Percentiles rank a stretch among this genome's conserved stretches.
Evolutionary conservation across 305 asterid genomes (phyloP).

Genomic region (Solanum aculeatissimum): DNA sequence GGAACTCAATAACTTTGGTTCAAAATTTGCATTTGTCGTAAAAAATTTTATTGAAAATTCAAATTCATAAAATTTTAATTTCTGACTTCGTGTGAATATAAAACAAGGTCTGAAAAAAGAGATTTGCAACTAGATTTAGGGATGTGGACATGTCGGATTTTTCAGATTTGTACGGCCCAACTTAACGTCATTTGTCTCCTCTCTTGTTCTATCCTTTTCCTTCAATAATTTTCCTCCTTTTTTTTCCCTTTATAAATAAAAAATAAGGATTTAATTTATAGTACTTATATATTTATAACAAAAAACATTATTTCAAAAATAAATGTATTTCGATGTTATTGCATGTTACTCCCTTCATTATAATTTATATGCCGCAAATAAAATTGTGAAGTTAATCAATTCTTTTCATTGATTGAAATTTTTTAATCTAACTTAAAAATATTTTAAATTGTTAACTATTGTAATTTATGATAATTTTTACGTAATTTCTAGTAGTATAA

Average conservation of each 20-base stretch:
- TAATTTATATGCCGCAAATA: neutral
- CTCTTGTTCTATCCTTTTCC: neutral
- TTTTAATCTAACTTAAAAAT: neutral
- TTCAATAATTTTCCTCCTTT: neutral
- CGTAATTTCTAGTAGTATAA: no score
- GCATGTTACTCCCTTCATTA: neutral
- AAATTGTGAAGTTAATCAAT: neutral
- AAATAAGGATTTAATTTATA: neutral
- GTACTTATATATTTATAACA: neutral
- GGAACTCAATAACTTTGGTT: neutral
- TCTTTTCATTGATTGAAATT: neutral
- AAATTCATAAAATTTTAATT: neutral
- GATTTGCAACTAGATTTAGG: constrained; percentile 13
- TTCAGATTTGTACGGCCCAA: neutral
- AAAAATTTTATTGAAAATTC: neutral
- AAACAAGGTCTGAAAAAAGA: neutral
- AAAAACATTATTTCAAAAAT: neutral
- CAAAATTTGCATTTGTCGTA: neutral
- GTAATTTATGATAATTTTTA: neutral
- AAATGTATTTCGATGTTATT: neutral
- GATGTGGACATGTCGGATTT: constrained; percentile 11
- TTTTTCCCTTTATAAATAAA: neutral
- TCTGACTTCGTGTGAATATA: neutral
- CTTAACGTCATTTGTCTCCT: neutral
- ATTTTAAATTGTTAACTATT: neutral